Evolutionary conservation across 208 protist genomes (phyloP), one percentile per base, ranked within the genome.

Genomic region (Strigomonas galati): DNA sequence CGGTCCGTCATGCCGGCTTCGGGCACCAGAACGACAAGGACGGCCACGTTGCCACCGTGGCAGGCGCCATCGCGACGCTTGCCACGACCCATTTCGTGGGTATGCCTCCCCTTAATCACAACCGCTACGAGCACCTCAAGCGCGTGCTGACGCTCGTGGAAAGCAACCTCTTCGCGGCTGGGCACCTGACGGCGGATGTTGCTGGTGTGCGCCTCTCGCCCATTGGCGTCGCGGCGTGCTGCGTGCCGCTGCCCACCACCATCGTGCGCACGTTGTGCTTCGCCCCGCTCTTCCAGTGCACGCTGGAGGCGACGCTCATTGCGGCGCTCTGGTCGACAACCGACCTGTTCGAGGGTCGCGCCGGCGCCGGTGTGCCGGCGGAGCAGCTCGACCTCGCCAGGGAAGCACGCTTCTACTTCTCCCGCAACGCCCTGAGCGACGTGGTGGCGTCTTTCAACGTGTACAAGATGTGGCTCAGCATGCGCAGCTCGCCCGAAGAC

Each of bases 331-430:
- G 84, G 76, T 77, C 87, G 46, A 66, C 75, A 19, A 83, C 83
- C 23, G 79, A 90, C 62, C 58, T 89, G 6, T 87, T 89, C 30
- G 48, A 67, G 17, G 10, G 61, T 14, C 53, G 59, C 4, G 70
- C 59, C n/a, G 49, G 27, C 0, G 55, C 62, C 35, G 63, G 75
- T 26, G 71, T 74, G 40, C 71, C 75, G 70, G 48, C 17, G 4
- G 79, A 82, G 56, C 66, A 53, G 10, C 51, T 24, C 27, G 76
- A 76, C 17, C 73, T 93, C n/a, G 64, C 85, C 21, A 57, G 56
- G 2, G 85, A 94, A 62, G 85, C 84, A 5, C 79, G 81, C 0
- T 70, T 78, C n/a, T 96, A 88, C 68, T 95, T 93, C 66, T 84
- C 90, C 14, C 71, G 67, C 30, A 75, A 87, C 52, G 80, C 81